Conservation (phyloP, 441 rosid species). For the Arabidopsis hybrid region DNA sequence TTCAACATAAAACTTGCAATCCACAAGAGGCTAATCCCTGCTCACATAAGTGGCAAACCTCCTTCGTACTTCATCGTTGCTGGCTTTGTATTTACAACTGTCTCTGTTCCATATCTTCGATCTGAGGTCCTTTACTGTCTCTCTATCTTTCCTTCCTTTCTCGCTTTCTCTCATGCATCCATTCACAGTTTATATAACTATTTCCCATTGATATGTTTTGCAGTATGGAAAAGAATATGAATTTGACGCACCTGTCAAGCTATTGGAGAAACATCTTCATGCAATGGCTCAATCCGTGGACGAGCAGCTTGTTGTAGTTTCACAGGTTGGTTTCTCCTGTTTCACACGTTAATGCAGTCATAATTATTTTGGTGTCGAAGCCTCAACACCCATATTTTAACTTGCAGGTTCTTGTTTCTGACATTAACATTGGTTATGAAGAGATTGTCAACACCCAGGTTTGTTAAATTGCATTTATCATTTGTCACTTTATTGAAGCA, state of each 20-base stretch:
- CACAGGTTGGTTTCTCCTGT: constrained; percentile 65
- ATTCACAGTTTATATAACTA: constrained; percentile 9
- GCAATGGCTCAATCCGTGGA: constrained; percentile 85
- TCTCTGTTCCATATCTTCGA: constrained; percentile 93
- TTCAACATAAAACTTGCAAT: constrained; percentile 80
- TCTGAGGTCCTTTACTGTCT: constrained; percentile 64
- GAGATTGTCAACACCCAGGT: constrained; percentile 96
- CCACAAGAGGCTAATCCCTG: constrained; percentile 83
- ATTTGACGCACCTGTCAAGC: constrained; percentile 91
- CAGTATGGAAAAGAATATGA: constrained; percentile 97
- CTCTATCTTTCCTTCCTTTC: constrained; percentile 17
- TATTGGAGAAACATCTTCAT: constrained; percentile 85
- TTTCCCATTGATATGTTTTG: constrained; percentile 29
- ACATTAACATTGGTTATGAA: constrained; percentile 92
- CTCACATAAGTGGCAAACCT: constrained; percentile 76
- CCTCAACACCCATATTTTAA: constrained; percentile 19
- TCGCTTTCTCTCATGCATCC: neutral
- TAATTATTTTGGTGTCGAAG: neutral
- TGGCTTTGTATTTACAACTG: constrained; percentile 88
- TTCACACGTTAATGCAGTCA: no score
- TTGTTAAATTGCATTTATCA: constrained; percentile 18
- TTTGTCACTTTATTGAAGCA: constrained; percentile 13
- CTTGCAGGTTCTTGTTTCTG: constrained; percentile 92
- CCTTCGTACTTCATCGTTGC: constrained; percentile 94
- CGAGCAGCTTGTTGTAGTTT: constrained; percentile 92